Evolutionary conservation across 768 basidiomycete species (phyloP).

Genomic region (Termitomyces sp.): DNA sequence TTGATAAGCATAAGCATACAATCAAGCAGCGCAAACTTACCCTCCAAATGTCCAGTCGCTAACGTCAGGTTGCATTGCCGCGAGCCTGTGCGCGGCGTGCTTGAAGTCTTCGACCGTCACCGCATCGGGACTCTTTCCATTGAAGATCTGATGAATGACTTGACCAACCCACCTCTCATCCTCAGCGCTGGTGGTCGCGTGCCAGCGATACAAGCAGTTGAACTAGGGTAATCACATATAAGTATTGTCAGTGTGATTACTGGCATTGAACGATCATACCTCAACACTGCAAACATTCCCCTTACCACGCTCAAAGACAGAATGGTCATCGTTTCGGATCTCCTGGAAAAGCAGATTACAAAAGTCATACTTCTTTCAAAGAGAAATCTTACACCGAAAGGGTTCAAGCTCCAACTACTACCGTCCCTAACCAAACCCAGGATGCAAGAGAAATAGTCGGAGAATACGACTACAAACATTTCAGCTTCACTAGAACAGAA

Average conservation of each 20-base stretch:
- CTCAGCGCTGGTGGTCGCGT: constrained; percentile 66
- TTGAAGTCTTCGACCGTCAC: constrained; percentile 47
- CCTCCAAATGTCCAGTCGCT: constrained; percentile 63
- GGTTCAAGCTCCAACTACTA: constrained; percentile 70
- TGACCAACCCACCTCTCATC: constrained; percentile 66
- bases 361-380: background rate
- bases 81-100: constrained; percentile 30
- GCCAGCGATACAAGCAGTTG: constrained; percentile 83
- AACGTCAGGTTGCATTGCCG: constrained; percentile 36
- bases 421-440: constrained; percentile 75
- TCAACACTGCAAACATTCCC: constrained; percentile 83
- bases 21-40: constrained; percentile 27
- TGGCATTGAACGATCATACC: constrained; percentile 25
- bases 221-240: constrained; percentile 39
- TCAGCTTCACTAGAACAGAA: constrained; percentile 1
- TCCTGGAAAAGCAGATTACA: constrained; percentile 33
- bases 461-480: constrained; percentile 51
- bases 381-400: constrained; percentile 49
- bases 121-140: constrained; percentile 42
- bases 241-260: background rate
- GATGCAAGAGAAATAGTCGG: constrained; percentile 79
- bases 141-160: constrained; percentile 49
- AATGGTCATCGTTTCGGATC: constrained; percentile 57
- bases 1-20: background rate
- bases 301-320: constrained; percentile 69